Conservation (phyloP, 2,329 filamentous ascomycete genomes). For the Penicillium digitatum region DNA sequence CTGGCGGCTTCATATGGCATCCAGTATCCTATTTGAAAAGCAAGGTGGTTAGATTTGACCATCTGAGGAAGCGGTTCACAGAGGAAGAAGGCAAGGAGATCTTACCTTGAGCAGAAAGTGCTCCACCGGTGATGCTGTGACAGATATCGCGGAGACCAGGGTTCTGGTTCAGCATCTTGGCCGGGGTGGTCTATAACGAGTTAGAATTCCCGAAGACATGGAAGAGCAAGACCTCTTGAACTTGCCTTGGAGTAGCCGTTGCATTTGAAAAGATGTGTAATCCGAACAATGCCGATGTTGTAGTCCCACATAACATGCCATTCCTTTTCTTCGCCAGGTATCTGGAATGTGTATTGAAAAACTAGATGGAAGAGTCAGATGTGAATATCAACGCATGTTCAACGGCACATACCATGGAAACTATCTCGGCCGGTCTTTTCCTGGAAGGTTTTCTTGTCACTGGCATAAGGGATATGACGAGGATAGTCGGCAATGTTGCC, state of each 20-base stretch:
- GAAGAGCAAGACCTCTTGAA: background rate
- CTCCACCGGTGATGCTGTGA: conserved; percentile 90
- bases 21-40: conserved; percentile 71
- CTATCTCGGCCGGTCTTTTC: conserved; percentile 81
- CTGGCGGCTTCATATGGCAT: conserved; percentile 84
- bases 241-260: conserved; percentile 79
- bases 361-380: conserved; percentile 20
- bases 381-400: background rate
- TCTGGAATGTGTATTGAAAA: conserved; percentile 69
- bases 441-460: conserved; percentile 84
- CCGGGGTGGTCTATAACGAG: conserved; percentile 69
- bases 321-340: conserved; percentile 62
- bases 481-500: conserved; percentile 59
- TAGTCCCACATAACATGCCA: conserved; percentile 96
- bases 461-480: conserved; percentile 87
- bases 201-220: background rate
- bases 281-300: conserved; percentile 86
- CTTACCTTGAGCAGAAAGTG: conserved; percentile 81
- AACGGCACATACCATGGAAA: conserved; percentile 66
- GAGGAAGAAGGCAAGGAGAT: background rate
- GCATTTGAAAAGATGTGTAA: conserved; percentile 92
- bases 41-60: background rate
- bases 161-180: conserved; percentile 75
- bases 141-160: conserved; percentile 82
- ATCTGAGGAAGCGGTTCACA: conserved; percentile 5